Evolutionary conservation across 768 basidiomycete genomes (phyloP).

Genomic region (Porpolomopsis calyptriformis): DNA sequence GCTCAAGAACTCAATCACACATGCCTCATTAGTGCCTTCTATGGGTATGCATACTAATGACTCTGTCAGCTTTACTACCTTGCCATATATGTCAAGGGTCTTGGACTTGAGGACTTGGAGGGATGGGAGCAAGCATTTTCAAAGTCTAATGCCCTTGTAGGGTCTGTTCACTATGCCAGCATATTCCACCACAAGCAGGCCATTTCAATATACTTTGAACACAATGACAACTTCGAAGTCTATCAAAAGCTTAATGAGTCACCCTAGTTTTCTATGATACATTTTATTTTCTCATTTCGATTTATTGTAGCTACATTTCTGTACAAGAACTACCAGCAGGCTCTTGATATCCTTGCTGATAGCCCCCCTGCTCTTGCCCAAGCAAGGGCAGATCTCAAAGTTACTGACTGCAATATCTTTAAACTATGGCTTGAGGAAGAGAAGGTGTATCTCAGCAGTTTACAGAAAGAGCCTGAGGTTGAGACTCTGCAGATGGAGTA

Average conservation of each 20-base stretch:
- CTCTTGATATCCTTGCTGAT: slow-evolving; percentile 14
- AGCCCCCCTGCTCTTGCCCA: neutral
- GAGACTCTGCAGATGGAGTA: slow-evolving; percentile 16
- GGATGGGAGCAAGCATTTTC: slow-evolving; percentile 13
- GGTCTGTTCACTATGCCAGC: slow-evolving; percentile 10
- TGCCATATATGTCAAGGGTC: slow-evolving; percentile 14
- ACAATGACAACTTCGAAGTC: slow-evolving; percentile 14
- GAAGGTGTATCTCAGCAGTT: slow-evolving; percentile 9
- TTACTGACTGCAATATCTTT: slow-evolving; percentile 7
- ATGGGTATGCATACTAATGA: slow-evolving; percentile 15
- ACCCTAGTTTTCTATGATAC: too few relatives aligned
- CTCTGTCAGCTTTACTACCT: slow-evolving; percentile 15
- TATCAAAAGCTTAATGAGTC: slow-evolving; percentile 12
- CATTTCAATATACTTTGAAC: slow-evolving; percentile 11
- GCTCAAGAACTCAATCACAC: slow-evolving; percentile 7
- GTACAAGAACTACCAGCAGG: slow-evolving; percentile 19
- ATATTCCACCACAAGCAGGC: slow-evolving; percentile 15
- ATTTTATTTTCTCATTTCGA: neutral
- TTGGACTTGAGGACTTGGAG: slow-evolving; percentile 16
- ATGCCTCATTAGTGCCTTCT: slow-evolving; percentile 13
- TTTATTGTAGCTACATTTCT: slow-evolving; percentile 13
- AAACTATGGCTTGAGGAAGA: slow-evolving; percentile 16
- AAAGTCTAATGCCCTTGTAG: slow-evolving; percentile 14
- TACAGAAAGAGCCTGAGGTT: slow-evolving; percentile 10
- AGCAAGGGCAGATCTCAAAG: slow-evolving; percentile 6